Base-by-base conservation (phyloP, 2,329 filamentous ascomycete species). In the Aspergillus pseudonomiae region DNA sequence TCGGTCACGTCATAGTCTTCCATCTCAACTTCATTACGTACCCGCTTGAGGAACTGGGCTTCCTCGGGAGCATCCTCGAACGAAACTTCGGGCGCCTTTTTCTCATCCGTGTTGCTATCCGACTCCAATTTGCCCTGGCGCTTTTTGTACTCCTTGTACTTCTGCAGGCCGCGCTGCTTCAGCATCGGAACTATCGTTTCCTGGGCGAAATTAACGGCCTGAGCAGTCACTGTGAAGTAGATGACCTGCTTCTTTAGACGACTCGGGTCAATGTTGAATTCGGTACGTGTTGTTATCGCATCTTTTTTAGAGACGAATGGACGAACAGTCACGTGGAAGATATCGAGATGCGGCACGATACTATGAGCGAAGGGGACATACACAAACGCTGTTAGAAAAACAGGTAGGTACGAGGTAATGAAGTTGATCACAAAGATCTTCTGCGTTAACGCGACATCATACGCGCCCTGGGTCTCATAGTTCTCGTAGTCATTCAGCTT, bases 401-500 rank as follows among this genome's bases (percentile, higher is more conserved):
- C 88, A 1, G 93, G 91, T 61, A 96, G 88, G 76, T 97, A 98
- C 0, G 94, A 97, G 6, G 93, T 97, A 78, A 98, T 94, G 79
- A 98, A 97, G 81, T 98, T 97, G 70, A 98, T 87, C n/a, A 98
- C 89, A 73, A 99, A 98, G 57, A 97, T 90, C 81, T 99, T 99
- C 66, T 91, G 90, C 1, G 95, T 93, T 74, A 98, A 85, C 3
- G 94, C 91, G 28, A 90, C 88, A 67, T 96, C 88, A 72, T 97
- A 91, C 3, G 89, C 89, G 67, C 94, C 91, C 61, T 91, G 86
- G 0, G 93, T 98, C 73, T 95, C 91, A 76, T 98, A 97, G 75
- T 99, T 99, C 74, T 99, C 95, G 70, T 89, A 88, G 30, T 93
- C 85, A 0, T 91, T 98, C 28, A 99, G 83, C 59, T 83, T 86